A percentile compares a stretch with the other conserved stretches of the same genome.
Evolutionary conservation across 2,329 filamentous ascomycete species (phyloP).

Genomic region (Nigrograna mackinnonii): DNA sequence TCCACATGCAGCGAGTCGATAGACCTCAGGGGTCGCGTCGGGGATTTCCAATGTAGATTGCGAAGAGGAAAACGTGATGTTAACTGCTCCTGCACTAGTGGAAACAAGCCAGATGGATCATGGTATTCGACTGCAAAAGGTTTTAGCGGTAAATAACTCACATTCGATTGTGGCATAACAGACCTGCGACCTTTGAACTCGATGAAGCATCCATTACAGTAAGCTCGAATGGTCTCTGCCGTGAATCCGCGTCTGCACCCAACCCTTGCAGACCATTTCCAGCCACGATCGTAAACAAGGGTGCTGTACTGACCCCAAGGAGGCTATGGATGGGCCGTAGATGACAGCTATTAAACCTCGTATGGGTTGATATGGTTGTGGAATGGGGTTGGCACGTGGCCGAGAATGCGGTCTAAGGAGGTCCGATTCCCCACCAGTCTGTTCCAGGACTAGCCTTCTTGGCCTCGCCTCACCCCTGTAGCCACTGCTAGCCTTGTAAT

Average conservation of each 20-base stretch:
- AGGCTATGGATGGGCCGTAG: too few relatives aligned
- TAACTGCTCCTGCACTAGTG: constrained; percentile 77
- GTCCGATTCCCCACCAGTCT: too few relatives aligned
- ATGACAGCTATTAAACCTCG: not conserved
- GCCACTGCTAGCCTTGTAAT: too few relatives aligned
- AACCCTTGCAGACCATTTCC: constrained; percentile 42
- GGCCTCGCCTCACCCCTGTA: too few relatives aligned
- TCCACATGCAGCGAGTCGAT: constrained; percentile 93
- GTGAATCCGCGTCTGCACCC: constrained; percentile 39
- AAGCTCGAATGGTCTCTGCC: constrained; percentile 28
- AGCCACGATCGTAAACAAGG: constrained; percentile 39
- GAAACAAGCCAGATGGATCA: constrained; percentile 88
- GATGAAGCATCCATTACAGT: constrained; percentile 45
- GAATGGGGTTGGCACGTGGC: not conserved
- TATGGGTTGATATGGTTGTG: not conserved
- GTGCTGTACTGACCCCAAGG: too few relatives aligned
- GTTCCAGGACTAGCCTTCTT: too few relatives aligned
- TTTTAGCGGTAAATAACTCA: constrained; percentile 17
- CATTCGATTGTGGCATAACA: constrained; percentile 10
- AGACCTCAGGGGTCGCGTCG: constrained; percentile 85
- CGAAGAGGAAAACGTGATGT: constrained; percentile 79
- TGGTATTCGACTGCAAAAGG: constrained; percentile 80
- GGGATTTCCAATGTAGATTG: constrained; percentile 97
- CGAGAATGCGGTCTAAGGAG: too few relatives aligned
- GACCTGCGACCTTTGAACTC: constrained; percentile 57